These are phyloP conservation scores for Kodamaea neixiangensis DNA, from an alignment of 805 yeast species.

Conservation along the genomic window DNA sequence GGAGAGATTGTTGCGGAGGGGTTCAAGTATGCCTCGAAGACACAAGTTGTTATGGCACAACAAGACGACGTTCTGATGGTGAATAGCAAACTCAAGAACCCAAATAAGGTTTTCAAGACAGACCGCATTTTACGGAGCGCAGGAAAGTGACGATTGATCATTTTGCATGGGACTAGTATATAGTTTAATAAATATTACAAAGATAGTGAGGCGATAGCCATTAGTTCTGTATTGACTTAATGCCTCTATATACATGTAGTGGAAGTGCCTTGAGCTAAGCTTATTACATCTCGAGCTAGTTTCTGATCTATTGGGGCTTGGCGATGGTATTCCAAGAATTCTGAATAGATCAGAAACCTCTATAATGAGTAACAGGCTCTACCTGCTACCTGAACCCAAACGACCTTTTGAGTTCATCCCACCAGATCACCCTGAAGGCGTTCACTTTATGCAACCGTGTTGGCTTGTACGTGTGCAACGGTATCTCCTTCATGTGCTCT, in stretches of 20 bases:
- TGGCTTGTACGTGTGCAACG: conserved; percentile 44
- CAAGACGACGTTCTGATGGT: conserved; percentile 78
- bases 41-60: conserved; percentile 70
- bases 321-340: no score
- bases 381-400: conserved; percentile 47
- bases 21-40: conserved; percentile 72
- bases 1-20: conserved; percentile 71
- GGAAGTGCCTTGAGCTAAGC: no score
- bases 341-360: no score
- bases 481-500: conserved; percentile 19
- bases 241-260: no score
- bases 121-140: background rate
- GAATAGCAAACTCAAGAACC: conserved; percentile 49
- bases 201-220: no score
- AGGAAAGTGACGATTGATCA: background rate
- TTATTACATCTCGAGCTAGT: no score
- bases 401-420: conserved; percentile 58
- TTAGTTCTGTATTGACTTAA: no score
- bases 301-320: no score
- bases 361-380: no score
- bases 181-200: conserved; percentile 2
- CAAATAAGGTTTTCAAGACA: background rate
- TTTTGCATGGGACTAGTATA: conserved; percentile 1
- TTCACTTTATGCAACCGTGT: conserved; percentile 55
- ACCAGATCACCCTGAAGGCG: conserved; percentile 61